Base-by-base conservation (phyloP, 2,329 filamentous ascomycete species). In the Aspergillus fumigatiaffinis region DNA sequence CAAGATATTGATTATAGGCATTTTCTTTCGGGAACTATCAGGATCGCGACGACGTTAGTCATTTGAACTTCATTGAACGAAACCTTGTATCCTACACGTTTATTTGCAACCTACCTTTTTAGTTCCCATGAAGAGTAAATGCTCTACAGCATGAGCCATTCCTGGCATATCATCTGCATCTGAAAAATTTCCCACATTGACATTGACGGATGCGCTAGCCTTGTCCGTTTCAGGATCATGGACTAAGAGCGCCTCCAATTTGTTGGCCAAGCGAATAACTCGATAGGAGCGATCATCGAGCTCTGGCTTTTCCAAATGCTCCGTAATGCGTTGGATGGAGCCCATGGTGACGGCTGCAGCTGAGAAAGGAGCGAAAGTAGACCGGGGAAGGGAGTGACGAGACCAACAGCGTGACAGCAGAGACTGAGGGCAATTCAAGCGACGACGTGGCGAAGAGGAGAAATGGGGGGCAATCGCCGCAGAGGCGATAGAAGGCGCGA, bases 61-160 rank as follows among this genome's bases (percentile, higher is more conserved):
- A 47, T 7, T 12, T 10, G 23, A 12, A 23, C 12, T 47, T 14
- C 12, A 26, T 12, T 1, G 4, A 47, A 17, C 4, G 21, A 47
- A 17, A 47, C 21, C 41, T 21, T 5, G 17, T 17, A 17, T 38
- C 17, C 14, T 5, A 38, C 14, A 38, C 0, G 32, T 7, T 7
- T 23, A 46, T 12, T 12, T 57, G 20, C 28, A 32, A 63, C 73
- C 62, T 73, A 87, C 86, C 81, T 97, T 99, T 75, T 96, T 89
- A 7, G 94, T 99, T 51, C 94, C 94, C 94, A 99, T 97, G 79
- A 99, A 99, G 25, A 99, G 80, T 63, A 97, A 79, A 82, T 97
- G 93, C 80, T 97, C 93, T 54, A 97, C 91, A 6, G 92, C 92
- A 78, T 97, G 94, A 53, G 93, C 93, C 85, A 96, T 92, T 58